A percentile compares a stretch with the other conserved stretches of the same genome.
Conservation (phyloP, 805 yeast genomes). For the Yarrowia osloensis region DNA sequence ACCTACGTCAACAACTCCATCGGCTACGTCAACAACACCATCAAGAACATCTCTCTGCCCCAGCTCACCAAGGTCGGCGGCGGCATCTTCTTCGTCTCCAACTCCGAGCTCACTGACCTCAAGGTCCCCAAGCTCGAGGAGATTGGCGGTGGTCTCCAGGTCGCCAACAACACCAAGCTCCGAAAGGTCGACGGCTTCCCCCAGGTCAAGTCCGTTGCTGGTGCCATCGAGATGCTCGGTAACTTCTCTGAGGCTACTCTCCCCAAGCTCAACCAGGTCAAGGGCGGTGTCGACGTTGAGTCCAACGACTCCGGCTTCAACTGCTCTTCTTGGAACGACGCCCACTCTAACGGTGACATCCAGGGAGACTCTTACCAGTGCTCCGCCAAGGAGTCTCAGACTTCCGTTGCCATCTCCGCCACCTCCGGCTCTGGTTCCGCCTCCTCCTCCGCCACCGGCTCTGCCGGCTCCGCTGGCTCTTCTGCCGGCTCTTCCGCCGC, state of each 20-base stretch:
- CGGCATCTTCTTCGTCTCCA: constrained; percentile 72
- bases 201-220: constrained; percentile 70
- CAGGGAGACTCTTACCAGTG: constrained; percentile 80
- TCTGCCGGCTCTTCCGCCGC: not conserved
- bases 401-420: constrained; percentile 27
- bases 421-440: constrained; percentile 9
- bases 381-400: constrained; percentile 40
- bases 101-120: constrained; percentile 67
- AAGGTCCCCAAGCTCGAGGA: constrained; percentile 69
- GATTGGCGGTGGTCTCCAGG: constrained; percentile 91
- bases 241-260: constrained; percentile 77
- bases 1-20: constrained; percentile 75
- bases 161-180: constrained; percentile 81
- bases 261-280: constrained; percentile 70
- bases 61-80: constrained; percentile 70
- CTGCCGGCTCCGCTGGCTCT: constrained; percentile 21
- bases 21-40: constrained; percentile 72
- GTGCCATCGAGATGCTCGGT: constrained; percentile 85
- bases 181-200: constrained; percentile 70
- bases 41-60: constrained; percentile 47
- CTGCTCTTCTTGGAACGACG: constrained; percentile 72
- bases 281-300: constrained; percentile 88
- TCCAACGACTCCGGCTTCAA: constrained; percentile 71
- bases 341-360: constrained; percentile 77
- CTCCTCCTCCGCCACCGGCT: constrained; percentile 1